Percentiles rank a stretch among this genome's conserved stretches.
Evolutionary conservation across 164 flowering plant genomes (phyloP).

Genomic region (Macadamia integrifolia): DNA sequence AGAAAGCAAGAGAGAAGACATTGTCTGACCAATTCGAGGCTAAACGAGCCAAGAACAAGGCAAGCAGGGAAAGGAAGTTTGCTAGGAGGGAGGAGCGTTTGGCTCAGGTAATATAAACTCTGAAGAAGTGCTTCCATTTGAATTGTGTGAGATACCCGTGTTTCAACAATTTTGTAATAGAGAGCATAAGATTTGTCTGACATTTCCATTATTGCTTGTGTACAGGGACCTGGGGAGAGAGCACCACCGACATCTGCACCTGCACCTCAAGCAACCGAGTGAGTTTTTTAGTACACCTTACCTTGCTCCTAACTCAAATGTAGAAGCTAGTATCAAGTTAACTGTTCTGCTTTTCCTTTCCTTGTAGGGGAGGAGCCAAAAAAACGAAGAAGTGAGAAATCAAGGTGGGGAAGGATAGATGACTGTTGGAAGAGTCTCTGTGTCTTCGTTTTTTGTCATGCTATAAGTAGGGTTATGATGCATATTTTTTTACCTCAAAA

Average conservation of each 20-base stretch:
- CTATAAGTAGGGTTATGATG: not conserved
- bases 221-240: conserved; percentile 16
- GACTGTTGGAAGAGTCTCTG: not conserved
- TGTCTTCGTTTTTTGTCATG: not conserved
- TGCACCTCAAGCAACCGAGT: conserved; percentile 13
- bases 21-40: conserved; percentile 46
- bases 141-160: not conserved
- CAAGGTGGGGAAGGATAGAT: not conserved
- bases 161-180: not conserved
- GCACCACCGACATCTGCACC: conserved; percentile 11
- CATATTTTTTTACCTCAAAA: too few relatives aligned
- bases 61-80: conserved; percentile 43
- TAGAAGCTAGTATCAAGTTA: too few relatives aligned
- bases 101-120: conserved; percentile 31
- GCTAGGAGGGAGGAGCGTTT: conserved; percentile 53
- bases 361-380: conserved; percentile 31
- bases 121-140: not conserved
- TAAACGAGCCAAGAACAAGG: conserved; percentile 48
- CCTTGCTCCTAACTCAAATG: too few relatives aligned
- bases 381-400: conserved; percentile 33
- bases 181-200: not conserved
- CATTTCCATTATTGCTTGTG: not conserved
- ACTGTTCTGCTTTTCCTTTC: not conserved
- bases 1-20: conserved; percentile 49
- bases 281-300: not conserved